phyloP scores from a whole-genome alignment of 352 stramenopile genomes.

The Phytophthora meadii region DNA sequence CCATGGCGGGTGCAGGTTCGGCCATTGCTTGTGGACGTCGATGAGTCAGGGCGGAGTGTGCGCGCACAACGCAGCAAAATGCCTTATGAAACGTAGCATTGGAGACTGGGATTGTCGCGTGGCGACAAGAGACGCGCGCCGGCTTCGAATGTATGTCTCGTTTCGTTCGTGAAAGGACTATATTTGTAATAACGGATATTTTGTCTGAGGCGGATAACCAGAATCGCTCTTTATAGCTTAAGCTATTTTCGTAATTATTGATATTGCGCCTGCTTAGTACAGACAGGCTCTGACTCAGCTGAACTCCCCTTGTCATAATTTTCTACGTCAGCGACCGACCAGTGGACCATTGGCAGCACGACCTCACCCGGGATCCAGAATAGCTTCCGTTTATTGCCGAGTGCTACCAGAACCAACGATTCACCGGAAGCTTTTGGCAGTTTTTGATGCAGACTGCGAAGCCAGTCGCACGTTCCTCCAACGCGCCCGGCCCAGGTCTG shows the following conservation, averaged over 20 bases:
- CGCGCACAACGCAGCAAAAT: constrained; percentile 10
- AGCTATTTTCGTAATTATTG: background rate
- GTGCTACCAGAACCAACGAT: too few species aligned
- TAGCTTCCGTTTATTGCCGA: background rate
- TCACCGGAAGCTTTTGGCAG: too few species aligned
- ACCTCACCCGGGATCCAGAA: background rate
- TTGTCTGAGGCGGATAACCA: too few species aligned
- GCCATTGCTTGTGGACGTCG: constrained; percentile 17
- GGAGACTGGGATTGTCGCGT: background rate
- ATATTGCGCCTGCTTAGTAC: background rate
- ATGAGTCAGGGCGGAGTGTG: background rate
- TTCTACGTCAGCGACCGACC: background rate
- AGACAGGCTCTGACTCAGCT: background rate
- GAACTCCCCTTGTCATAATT: background rate
- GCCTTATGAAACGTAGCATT: constrained; percentile 11
- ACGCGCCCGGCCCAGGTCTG: constrained; percentile 3
- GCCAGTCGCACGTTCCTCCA: constrained; percentile 8
- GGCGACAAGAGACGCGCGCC: constrained; percentile 21
- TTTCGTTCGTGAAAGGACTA: constrained; percentile 11
- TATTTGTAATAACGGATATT: background rate
- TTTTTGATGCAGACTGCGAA: background rate
- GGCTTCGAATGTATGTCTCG: constrained; percentile 7
- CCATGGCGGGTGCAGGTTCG: background rate
- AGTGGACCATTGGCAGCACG: too few species aligned
- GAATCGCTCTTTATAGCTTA: too few species aligned